A percentile compares a stretch with the other conserved stretches of the same genome.
Evolutionary conservation across 2,329 filamentous ascomycete genomes (phyloP).

Genomic region (Sphaerulina musiva): DNA sequence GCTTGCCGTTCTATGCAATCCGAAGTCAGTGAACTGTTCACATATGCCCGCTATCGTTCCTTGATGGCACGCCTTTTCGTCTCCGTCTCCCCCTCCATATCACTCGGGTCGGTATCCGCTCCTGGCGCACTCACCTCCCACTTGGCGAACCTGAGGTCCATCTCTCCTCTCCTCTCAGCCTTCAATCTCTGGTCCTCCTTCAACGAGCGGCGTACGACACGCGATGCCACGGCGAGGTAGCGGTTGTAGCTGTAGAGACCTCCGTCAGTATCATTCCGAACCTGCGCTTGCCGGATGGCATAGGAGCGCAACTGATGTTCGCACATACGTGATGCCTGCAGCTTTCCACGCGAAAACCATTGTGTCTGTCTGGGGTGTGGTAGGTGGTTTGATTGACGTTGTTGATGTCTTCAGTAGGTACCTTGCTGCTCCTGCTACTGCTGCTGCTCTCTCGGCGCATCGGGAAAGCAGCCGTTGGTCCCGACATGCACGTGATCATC

Average conservation of each 20-base stretch:
- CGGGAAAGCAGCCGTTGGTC: no score
- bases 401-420: slow-evolving; percentile 2
- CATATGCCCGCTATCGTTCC: background rate
- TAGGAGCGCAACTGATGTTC: background rate
- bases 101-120: slow-evolving; percentile 61
- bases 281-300: background rate
- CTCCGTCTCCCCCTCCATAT: slow-evolving; percentile 37
- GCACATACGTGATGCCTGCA: slow-evolving; percentile 84
- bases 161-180: slow-evolving; percentile 84
- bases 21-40: slow-evolving; percentile 16
- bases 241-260: slow-evolving; percentile 81
- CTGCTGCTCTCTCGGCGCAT: no score
- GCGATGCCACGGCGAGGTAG: slow-evolving; percentile 92
- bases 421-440: no score
- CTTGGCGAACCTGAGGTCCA: slow-evolving; percentile 84
- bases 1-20: slow-evolving; percentile 79
- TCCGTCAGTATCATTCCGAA: slow-evolving; percentile 17
- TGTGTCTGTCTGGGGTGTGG: slow-evolving; percentile 46
- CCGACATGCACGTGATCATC: background rate
- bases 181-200: slow-evolving; percentile 87
- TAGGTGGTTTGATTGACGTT: slow-evolving; percentile 1
- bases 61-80: background rate
- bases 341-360: slow-evolving; percentile 99
- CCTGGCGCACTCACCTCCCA: slow-evolving; percentile 75
- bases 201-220: slow-evolving; percentile 89